A percentile compares a stretch with the other conserved stretches of the same genome.
Evolutionary conservation across 306 rosid genomes (phyloP).

Genomic region (Glycine tomentella): DNA sequence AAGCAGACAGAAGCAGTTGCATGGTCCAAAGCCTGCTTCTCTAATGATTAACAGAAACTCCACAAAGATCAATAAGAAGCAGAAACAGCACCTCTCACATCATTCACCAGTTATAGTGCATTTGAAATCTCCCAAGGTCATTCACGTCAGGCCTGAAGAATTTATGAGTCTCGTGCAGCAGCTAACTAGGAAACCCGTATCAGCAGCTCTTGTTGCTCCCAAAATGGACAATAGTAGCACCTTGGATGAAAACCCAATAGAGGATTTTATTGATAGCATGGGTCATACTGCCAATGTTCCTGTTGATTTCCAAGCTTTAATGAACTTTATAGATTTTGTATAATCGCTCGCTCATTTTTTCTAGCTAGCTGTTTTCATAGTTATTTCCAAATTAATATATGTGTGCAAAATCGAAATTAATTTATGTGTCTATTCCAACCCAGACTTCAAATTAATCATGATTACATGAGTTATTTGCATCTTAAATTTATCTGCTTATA

Average conservation of each 20-base stretch:
- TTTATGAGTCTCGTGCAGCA: conserved; percentile 38
- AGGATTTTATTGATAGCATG: background rate
- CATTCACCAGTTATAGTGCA: conserved; percentile 30
- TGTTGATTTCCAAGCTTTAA: conserved; percentile 1
- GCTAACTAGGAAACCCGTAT: conserved; percentile 13
- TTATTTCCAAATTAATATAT: background rate
- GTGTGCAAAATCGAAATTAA: background rate
- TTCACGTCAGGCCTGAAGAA: conserved; percentile 36
- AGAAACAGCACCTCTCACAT: background rate
- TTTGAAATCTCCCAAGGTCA: conserved; percentile 15
- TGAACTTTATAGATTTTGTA: conserved; percentile 2
- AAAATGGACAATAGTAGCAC: background rate
- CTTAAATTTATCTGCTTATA: background rate
- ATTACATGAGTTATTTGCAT: background rate
- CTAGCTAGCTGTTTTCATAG: background rate
- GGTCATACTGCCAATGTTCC: background rate
- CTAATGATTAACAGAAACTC: conserved; percentile 27
- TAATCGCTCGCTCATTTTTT: background rate
- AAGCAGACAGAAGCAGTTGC: conserved; percentile 35
- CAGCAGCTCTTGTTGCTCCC: background rate
- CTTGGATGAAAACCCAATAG: background rate
- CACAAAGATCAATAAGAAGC: conserved; percentile 15
- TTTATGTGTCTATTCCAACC: background rate
- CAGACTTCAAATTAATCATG: too few species aligned
- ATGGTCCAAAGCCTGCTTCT: conserved; percentile 55